Conservation (phyloP, 768 basidiomycete species). For the Lactifluus volemus region DNA sequence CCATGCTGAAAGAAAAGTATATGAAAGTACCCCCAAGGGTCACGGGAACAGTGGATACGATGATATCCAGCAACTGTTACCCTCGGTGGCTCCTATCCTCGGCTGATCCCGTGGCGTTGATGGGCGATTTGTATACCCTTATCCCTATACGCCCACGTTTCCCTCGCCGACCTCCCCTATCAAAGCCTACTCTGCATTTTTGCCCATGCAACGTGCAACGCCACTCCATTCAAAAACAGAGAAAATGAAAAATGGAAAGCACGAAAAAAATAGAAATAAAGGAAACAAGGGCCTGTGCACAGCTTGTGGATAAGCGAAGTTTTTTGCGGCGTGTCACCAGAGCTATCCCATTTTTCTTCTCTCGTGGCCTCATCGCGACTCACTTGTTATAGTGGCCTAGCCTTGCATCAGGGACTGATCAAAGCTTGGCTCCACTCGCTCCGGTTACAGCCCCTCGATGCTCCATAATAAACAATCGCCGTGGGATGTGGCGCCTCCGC, state of each 20-base stretch:
- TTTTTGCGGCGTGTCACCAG: background rate
- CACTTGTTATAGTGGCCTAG: too few relatives aligned
- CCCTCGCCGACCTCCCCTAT: background rate
- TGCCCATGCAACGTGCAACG: background rate
- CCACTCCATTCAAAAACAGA: background rate
- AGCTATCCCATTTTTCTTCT: conserved; percentile 6
- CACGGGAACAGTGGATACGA: background rate
- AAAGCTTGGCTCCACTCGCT: background rate
- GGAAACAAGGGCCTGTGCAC: background rate
- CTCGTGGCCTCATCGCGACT: background rate
- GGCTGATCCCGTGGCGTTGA: background rate
- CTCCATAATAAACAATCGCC: too few relatives aligned
- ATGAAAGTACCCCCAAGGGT: background rate
- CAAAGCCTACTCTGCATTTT: background rate
- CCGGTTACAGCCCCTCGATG: background rate
- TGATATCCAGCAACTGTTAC: background rate
- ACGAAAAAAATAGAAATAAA: background rate
- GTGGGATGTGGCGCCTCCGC: too few relatives aligned
- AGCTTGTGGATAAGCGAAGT: background rate
- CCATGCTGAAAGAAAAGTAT: background rate
- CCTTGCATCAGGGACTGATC: too few relatives aligned
- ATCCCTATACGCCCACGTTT: background rate
- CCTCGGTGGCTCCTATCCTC: background rate
- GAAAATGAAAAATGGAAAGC: background rate
- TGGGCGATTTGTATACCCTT: background rate